Evolutionary conservation across 1,139 yeast species (phyloP).

Genomic region (Kurtzmaniella quercitrusa): DNA sequence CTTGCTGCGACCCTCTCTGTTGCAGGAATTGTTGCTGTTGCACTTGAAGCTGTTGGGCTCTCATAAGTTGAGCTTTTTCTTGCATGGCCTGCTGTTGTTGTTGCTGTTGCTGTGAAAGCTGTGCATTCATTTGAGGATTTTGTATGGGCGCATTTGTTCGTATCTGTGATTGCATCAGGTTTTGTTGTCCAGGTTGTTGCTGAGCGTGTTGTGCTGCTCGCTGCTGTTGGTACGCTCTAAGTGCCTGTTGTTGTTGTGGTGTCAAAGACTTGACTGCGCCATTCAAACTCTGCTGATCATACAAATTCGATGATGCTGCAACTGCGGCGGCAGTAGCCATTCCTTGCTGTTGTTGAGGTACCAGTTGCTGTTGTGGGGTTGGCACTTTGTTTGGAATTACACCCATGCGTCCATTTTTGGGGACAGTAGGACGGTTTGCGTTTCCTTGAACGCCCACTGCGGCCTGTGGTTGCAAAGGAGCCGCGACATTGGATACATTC

Average conservation of each 20-base stretch:
- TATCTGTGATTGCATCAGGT: conserved; percentile 19
- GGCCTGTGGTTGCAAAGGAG: neutral
- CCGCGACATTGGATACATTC: neutral
- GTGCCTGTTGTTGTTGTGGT: conserved; percentile 7
- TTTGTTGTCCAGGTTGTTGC: neutral
- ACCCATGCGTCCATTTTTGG: neutral
- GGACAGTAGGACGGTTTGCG: neutral
- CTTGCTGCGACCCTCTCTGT: conserved; percentile 10
- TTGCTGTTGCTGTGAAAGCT: conserved; percentile 4
- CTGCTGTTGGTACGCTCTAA: conserved; percentile 7
- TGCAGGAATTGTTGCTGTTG: conserved; percentile 10
- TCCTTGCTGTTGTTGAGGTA: conserved; percentile 7
- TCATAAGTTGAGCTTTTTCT: conserved; percentile 7
- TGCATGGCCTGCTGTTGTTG: conserved; percentile 10
- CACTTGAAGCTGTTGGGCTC: conserved; percentile 8
- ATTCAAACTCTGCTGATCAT: conserved; percentile 1
- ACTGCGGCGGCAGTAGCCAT: conserved; percentile 9
- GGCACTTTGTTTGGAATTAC: conserved; percentile 1
- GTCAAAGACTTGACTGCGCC: neutral
- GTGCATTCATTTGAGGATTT: neutral
- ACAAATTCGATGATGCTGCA: neutral
- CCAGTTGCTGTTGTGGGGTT: conserved; percentile 8
- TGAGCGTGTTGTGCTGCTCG: conserved; percentile 7
- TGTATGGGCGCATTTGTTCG: conserved; percentile 4
- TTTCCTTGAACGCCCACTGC: neutral